These are phyloP conservation scores for Geopyxis carbonaria DNA, from an alignment of 495 filamentous ascomycete genomes.

Conservation along the genomic window DNA sequence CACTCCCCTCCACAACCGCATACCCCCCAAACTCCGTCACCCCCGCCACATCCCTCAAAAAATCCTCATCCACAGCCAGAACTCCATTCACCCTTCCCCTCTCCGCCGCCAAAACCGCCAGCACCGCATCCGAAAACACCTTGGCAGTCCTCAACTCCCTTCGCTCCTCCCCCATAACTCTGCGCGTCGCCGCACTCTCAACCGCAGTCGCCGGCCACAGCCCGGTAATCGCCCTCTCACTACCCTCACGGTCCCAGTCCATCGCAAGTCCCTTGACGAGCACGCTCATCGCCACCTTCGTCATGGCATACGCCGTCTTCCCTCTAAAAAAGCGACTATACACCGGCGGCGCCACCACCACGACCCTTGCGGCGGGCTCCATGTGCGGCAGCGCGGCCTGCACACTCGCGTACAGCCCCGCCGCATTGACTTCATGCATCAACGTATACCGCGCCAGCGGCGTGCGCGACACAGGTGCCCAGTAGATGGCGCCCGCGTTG, in stretches of 20 bases:
- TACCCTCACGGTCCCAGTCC: slow-evolving; percentile 56
- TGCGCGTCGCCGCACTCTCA: too few relatives aligned
- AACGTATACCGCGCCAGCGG: slow-evolving; percentile 64
- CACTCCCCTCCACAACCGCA: slow-evolving; percentile 44
- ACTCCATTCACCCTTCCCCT: slow-evolving; percentile 47
- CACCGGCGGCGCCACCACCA: slow-evolving; percentile 74
- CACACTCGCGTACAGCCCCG: slow-evolving; percentile 53
- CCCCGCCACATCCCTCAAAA: slow-evolving; percentile 45
- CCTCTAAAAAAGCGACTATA: slow-evolving; percentile 72
- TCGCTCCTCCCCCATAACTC: too few relatives aligned
- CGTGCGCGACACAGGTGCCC: slow-evolving; percentile 56
- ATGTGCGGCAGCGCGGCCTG: slow-evolving; percentile 46
- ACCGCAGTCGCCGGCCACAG: slow-evolving; percentile 73
- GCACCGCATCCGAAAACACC: slow-evolving; percentile 65
- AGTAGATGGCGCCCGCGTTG: slow-evolving; percentile 79
- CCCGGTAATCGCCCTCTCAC: slow-evolving; percentile 58
- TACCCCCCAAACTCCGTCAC: slow-evolving; percentile 62
- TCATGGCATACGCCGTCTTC: slow-evolving; percentile 77
- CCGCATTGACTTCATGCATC: slow-evolving; percentile 66
- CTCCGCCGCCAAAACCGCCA: slow-evolving; percentile 53
- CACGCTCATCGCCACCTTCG: slow-evolving; percentile 73
- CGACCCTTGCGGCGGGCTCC: slow-evolving; percentile 32
- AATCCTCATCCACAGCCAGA: slow-evolving; percentile 67
- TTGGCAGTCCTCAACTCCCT: slow-evolving; percentile 46
- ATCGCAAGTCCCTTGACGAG: slow-evolving; percentile 66